These are phyloP conservation scores for Fusarium heterosporum DNA, from an alignment of 2,329 filamentous ascomycete species.

Conservation along the genomic window DNA sequence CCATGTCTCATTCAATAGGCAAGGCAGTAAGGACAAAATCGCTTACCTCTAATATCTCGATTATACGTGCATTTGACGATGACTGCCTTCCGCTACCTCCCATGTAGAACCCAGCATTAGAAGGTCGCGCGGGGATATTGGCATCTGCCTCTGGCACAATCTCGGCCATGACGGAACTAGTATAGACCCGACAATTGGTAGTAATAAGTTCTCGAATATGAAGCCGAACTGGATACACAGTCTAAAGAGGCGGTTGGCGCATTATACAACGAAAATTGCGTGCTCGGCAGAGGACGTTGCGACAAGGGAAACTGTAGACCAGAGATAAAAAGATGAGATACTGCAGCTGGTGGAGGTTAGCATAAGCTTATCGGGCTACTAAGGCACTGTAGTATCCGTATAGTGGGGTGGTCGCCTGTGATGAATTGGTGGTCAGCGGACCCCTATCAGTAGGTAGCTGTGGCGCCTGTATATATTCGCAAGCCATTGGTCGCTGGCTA, in stretches of 20 bases:
- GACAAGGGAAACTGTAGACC: background rate
- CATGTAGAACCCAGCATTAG: slow-evolving; percentile 38
- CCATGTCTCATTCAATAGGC: background rate
- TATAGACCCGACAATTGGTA: slow-evolving; percentile 5
- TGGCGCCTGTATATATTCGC: background rate
- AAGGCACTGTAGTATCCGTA: background rate
- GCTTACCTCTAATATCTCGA: slow-evolving; percentile 61
- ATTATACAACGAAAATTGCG: background rate
- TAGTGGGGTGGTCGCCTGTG: slow-evolving; percentile 18
- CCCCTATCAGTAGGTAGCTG: background rate
- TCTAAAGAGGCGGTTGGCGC: background rate
- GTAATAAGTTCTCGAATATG: background rate
- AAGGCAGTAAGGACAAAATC: background rate
- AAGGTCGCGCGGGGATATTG: slow-evolving; percentile 28
- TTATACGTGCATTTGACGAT: slow-evolving; percentile 56
- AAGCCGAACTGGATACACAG: background rate
- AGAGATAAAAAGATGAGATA: slow-evolving; percentile 8
- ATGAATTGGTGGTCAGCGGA: background rate
- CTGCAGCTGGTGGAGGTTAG: slow-evolving; percentile 3
- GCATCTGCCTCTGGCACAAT: slow-evolving; percentile 17
- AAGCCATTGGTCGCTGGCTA: no score
- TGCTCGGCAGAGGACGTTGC: background rate
- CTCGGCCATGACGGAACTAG: slow-evolving; percentile 16
- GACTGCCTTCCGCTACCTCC: slow-evolving; percentile 41
- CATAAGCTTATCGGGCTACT: slow-evolving; percentile 13